These are phyloP conservation scores for Xylogone sp. DNA, from an alignment of 2,329 filamentous ascomycete genomes.

Conservation along the genomic window DNA sequence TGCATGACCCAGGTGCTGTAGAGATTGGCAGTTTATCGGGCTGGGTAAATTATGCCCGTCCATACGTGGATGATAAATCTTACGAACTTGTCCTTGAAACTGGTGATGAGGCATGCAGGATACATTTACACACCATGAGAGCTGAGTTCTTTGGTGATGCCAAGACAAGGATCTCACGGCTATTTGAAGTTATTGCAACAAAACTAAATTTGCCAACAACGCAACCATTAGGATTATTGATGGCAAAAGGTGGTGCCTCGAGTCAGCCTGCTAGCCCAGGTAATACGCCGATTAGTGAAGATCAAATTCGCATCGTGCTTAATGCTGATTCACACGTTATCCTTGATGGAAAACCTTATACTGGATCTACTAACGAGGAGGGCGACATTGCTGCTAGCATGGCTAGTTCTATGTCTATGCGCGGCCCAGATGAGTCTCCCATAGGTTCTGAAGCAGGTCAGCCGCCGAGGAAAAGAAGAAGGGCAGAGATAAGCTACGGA, in stretches of 20 bases:
- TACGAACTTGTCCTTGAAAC: conserved; percentile 80
- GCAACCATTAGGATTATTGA: conserved; percentile 62
- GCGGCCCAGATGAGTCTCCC: conserved; percentile 25
- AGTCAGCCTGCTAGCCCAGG: conserved; percentile 63
- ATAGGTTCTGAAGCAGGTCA: conserved; percentile 5
- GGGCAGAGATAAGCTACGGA: conserved; percentile 2
- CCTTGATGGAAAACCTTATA: conserved; percentile 52
- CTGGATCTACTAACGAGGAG: conserved; percentile 4
- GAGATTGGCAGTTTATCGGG: conserved; percentile 28
- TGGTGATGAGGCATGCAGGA: conserved; percentile 58
- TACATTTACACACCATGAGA: conserved; percentile 52
- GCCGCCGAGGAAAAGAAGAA: conserved; percentile 8
- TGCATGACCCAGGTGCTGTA: conserved; percentile 38
- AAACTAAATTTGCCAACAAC: conserved; percentile 68
- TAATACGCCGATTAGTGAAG: conserved; percentile 66
- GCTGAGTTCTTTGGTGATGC: conserved; percentile 72
- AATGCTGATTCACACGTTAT: conserved; percentile 55
- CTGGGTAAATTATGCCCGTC: conserved; percentile 77
- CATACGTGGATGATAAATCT: conserved; percentile 73
- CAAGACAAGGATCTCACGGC: conserved; percentile 64
- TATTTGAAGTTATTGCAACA: conserved; percentile 77
- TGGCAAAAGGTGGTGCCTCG: conserved; percentile 58
- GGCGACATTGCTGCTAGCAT: background rate
- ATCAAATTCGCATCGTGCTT: conserved; percentile 62
- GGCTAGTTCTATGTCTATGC: background rate